Evolutionary conservation across 2,329 filamentous ascomycete genomes (phyloP).

Genomic region (Knufia fluminis): DNA sequence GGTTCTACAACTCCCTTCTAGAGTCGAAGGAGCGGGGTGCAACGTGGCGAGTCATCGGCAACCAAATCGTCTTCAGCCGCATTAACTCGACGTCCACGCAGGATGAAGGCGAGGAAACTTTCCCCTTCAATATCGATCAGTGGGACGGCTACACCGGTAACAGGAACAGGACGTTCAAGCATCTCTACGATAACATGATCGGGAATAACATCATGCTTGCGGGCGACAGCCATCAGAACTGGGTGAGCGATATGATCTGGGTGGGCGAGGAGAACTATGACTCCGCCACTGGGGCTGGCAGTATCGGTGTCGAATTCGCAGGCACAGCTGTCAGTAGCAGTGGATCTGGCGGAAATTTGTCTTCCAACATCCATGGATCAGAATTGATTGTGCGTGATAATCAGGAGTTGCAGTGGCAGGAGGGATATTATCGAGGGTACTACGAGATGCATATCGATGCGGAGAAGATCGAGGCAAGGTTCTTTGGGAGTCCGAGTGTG

Average conservation of each 20-base stretch:
- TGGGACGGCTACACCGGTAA: constrained; percentile 61
- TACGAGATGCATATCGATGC: constrained; percentile 52
- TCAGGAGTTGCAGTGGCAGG: constrained; percentile 59
- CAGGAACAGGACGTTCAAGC: constrained; percentile 58
- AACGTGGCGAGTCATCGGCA: constrained; percentile 61
- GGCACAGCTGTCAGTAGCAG: constrained; percentile 56
- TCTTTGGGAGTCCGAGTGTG: constrained; percentile 52
- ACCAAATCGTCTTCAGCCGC: constrained; percentile 57
- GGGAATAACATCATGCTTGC: constrained; percentile 64
- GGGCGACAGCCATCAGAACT: constrained; percentile 59
- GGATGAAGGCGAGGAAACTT: constrained; percentile 21
- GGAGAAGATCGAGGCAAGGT: constrained; percentile 50
- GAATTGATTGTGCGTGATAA: constrained; percentile 42
- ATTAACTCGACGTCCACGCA: constrained; percentile 31
- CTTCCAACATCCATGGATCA: constrained; percentile 40
- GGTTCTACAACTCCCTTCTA: constrained; percentile 56
- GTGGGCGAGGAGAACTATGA: constrained; percentile 46
- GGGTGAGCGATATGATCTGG: constrained; percentile 52
- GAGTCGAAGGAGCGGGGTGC: constrained; percentile 52
- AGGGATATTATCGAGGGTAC: constrained; percentile 63
- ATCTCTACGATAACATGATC: constrained; percentile 57
- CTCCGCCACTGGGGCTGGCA: constrained; percentile 41
- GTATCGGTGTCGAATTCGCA: constrained; percentile 54
- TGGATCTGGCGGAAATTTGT: constrained; percentile 47
- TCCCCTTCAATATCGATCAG: constrained; percentile 44